These are phyloP conservation scores for Talaromyces marneffei DNA, from an alignment of 2,329 filamentous ascomycete species.

Conservation along the genomic window DNA sequence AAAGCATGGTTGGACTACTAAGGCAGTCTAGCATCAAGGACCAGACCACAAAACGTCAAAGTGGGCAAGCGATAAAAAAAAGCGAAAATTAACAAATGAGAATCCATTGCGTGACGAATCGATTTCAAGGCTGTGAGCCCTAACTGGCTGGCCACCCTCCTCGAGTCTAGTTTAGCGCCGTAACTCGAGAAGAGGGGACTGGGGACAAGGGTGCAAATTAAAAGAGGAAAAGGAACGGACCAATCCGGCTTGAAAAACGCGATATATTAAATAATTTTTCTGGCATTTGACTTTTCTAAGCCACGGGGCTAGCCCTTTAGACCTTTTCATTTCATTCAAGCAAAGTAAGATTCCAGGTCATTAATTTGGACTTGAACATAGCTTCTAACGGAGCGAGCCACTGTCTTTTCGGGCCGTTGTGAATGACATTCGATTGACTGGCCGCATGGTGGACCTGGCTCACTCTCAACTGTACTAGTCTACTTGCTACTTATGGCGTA, in stretches of 20 bases:
- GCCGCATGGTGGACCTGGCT: conserved; percentile 8
- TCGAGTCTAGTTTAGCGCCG: conserved; percentile 10
- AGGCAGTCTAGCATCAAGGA: not conserved
- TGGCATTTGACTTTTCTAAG: conserved; percentile 4
- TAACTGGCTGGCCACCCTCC: conserved; percentile 8
- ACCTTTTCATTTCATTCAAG: not conserved
- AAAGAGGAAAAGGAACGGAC: not conserved
- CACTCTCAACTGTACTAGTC: not conserved
- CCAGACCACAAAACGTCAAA: not conserved
- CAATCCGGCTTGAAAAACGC: conserved; percentile 3
- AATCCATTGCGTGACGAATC: not conserved
- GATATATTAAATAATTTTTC: not conserved
- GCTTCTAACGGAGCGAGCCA: conserved; percentile 11
- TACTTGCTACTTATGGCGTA: not conserved
- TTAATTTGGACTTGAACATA: conserved; percentile 9
- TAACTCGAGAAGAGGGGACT: not conserved
- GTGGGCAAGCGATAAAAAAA: not conserved
- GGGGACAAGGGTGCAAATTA: not conserved
- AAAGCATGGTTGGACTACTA: not conserved
- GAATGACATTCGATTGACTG: conserved; percentile 6
- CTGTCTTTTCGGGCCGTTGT: conserved; percentile 11
- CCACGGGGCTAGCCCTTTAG: not conserved
- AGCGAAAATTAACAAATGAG: not conserved
- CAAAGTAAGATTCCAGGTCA: not conserved
- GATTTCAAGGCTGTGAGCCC: not conserved